Evolutionary conservation across 1,139 yeast genomes (phyloP).

Genomic region (Suhomyces atakaporum): DNA sequence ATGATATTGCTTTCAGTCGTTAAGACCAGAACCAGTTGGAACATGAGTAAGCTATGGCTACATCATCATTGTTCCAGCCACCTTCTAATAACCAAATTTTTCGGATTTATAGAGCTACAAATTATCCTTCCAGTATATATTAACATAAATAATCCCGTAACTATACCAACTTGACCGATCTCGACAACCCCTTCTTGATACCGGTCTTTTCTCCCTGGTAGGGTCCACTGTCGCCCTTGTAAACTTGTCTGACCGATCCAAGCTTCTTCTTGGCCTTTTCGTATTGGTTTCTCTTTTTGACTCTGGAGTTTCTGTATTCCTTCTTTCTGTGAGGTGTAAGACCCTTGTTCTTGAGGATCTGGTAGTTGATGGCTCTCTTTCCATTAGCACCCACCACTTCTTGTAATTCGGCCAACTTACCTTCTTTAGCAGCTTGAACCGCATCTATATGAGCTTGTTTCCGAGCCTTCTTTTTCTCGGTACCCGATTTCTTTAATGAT

Average conservation of each 20-base stretch:
- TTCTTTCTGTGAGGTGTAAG: conserved; percentile 89
- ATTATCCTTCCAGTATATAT: background rate
- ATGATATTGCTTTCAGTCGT: conserved; percentile 75
- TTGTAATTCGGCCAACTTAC: conserved; percentile 70
- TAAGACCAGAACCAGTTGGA: too few species aligned
- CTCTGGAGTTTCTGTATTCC: conserved; percentile 93
- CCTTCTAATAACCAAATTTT: too few species aligned
- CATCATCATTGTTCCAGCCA: too few species aligned
- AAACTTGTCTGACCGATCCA: conserved; percentile 85
- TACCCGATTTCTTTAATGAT: conserved; percentile 50
- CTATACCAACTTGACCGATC: conserved; percentile 72
- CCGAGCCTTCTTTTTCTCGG: conserved; percentile 53
- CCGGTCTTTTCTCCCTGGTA: conserved; percentile 96
- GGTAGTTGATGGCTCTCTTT: conserved; percentile 92
- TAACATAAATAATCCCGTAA: background rate
- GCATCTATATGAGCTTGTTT: conserved; percentile 71
- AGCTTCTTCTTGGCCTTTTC: conserved; percentile 94
- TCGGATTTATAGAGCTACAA: background rate
- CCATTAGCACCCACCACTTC: conserved; percentile 74
- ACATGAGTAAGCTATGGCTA: too few species aligned
- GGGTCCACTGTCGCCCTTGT: conserved; percentile 75
- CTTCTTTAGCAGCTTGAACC: conserved; percentile 79
- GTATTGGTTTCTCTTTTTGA: conserved; percentile 96
- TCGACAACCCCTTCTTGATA: conserved; percentile 88
- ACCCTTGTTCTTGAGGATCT: conserved; percentile 93